phyloP scores from a whole-genome alignment of 208 protist species.

The Acanthamoeba triangularis region DNA sequence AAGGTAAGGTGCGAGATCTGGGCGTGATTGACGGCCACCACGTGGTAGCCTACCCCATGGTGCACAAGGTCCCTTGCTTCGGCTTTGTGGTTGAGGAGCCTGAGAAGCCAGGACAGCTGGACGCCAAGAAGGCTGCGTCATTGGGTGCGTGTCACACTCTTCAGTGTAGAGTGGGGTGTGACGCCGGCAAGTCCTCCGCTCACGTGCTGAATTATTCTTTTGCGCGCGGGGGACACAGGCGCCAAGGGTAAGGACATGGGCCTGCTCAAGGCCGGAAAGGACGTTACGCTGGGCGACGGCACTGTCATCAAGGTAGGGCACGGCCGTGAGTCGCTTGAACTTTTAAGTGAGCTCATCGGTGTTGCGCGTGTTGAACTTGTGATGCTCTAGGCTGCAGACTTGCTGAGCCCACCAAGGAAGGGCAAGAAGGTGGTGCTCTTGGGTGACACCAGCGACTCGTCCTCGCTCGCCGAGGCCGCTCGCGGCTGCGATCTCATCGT shows the following conservation, averaged over 20 bases:
- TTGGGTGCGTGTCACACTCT: constrained; percentile 4
- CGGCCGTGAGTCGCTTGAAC: neutral
- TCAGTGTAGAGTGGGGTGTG: neutral
- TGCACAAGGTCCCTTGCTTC: constrained; percentile 82
- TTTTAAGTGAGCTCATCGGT: neutral
- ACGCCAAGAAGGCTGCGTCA: constrained; percentile 58
- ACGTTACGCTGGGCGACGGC: constrained; percentile 73
- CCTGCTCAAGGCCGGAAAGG: constrained; percentile 78
- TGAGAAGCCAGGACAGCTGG: constrained; percentile 80
- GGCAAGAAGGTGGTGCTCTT: constrained; percentile 83
- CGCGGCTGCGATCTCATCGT: constrained; percentile 82
- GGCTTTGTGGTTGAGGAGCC: constrained; percentile 82
- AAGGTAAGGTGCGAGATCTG: constrained; percentile 4
- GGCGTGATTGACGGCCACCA: constrained; percentile 53
- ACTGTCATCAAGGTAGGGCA: constrained; percentile 68
- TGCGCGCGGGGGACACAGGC: no score
- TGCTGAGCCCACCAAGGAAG: constrained; percentile 42
- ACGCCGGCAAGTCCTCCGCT: no score
- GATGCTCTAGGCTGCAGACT: constrained; percentile 68
- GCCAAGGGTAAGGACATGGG: constrained; percentile 80
- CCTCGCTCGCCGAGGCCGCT: constrained; percentile 66
- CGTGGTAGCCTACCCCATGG: constrained; percentile 79
- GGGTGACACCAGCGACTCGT: constrained; percentile 83
- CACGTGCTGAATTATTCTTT: neutral
- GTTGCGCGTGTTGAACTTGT: neutral